Evolutionary conservation across 1,284 basidiomycete species (phyloP), one percentile per base, ranked within the genome.

Genomic region (Puccinia coronata): DNA sequence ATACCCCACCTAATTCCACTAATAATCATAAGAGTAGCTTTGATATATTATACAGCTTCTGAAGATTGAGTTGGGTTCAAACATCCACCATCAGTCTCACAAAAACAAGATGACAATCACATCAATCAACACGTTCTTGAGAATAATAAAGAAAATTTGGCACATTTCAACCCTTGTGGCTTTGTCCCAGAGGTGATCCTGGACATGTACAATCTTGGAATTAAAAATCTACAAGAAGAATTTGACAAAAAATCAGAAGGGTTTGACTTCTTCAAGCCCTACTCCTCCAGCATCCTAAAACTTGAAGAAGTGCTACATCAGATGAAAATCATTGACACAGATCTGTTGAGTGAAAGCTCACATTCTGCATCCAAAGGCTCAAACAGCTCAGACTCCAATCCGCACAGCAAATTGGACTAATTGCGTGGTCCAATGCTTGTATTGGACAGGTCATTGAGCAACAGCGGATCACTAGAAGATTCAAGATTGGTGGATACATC

Each of bases 111-210:
- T 53, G 2, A 28, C 70, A 11, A 1, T 16, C 2, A 6, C 43
- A 25, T 72, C 70, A 8, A 53, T 72, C 25, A 72, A 51, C 47
- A 28, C 12, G 14, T 72, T 51, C 47, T 23, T 72, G 25, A n/a
- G 51, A 23, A 72, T 72, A 49, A 72, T 14, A 72, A 34, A 14
- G 70, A 72, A 72, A n/a, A 53, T 5, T 28, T 69, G 5, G n/a
- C 5, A 39, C 0, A 5, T 18, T 41, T 49, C 39, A 20, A 69
- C 5, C 6, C 65, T 6, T 16, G n/a, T 43, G 47, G 1, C 31
- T 43, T 69, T 31, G 5, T 25, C 3, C 39, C 23, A 0, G 34
- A n/a, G 2, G 0, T 28, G 14, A 41, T 69, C 28, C 36, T 18
- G 34, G 65, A 69, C 28, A 25, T 41, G n/a, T 43, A 69, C 47